Evolutionary conservation across 331 rosid genomes (phyloP).

Genomic region (Cydonia oblonga): DNA sequence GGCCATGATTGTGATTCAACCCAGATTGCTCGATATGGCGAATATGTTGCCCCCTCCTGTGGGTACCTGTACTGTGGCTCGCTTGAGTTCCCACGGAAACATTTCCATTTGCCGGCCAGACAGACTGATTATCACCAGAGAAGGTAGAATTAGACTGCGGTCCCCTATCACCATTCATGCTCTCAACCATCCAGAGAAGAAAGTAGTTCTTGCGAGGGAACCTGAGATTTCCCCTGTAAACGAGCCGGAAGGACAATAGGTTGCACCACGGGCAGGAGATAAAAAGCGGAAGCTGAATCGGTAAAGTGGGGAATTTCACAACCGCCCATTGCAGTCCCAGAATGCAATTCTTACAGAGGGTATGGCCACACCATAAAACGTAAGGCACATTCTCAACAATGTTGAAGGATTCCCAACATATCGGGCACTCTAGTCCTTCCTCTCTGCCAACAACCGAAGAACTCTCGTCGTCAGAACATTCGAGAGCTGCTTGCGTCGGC

Average conservation of each 20-base stretch:
- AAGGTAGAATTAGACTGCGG: slow-evolving; percentile 43
- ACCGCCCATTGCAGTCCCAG: slow-evolving; percentile 95
- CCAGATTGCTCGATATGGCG: slow-evolving; percentile 36
- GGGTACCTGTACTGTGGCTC: slow-evolving; percentile 21
- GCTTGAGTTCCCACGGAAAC: slow-evolving; percentile 32
- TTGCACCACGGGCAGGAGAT: slow-evolving; percentile 98
- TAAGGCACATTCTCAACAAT: slow-evolving; percentile 95
- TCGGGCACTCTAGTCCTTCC: slow-evolving; percentile 92
- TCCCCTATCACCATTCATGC: slow-evolving; percentile 82
- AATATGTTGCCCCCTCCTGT: slow-evolving; percentile 44
- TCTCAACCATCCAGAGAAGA: slow-evolving; percentile 98
- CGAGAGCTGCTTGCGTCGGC: slow-evolving; percentile 41
- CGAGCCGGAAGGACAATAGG: slow-evolving; percentile 75
- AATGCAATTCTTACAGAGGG: slow-evolving; percentile 93
- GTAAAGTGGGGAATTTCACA: slow-evolving; percentile 81
- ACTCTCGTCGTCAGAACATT: slow-evolving; percentile 85
- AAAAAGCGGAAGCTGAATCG: slow-evolving; percentile 93
- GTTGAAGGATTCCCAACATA: slow-evolving; percentile 94
- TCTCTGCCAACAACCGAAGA: slow-evolving; percentile 63
- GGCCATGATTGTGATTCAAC: slow-evolving; percentile 21
- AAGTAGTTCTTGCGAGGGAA: slow-evolving; percentile 95
- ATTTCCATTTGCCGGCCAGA: slow-evolving; percentile 39
- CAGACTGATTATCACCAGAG: slow-evolving; percentile 44
- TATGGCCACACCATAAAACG: slow-evolving; percentile 97
- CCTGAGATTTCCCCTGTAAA: slow-evolving; percentile 64